These are phyloP conservation scores for Moelleriella libera DNA, from an alignment of 2,329 filamentous ascomycete species.

Conservation along the genomic window DNA sequence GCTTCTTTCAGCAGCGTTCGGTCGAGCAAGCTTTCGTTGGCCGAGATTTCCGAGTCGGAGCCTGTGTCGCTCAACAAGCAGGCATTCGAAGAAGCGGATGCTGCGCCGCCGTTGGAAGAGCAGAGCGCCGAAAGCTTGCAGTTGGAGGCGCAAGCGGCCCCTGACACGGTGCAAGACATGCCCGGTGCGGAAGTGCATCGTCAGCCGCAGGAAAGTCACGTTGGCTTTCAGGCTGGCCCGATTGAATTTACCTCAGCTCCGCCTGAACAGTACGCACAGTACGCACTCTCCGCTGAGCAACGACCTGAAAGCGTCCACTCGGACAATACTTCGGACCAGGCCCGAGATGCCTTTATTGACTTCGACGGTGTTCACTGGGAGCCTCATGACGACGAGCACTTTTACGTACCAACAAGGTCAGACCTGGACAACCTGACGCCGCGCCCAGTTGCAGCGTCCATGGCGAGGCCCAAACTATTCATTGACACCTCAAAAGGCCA, in stretches of 20 bases:
- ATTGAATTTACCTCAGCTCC: neutral
- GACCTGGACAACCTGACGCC: constrained; percentile 11
- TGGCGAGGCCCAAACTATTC: constrained; percentile 39
- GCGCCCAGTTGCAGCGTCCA: constrained; percentile 10
- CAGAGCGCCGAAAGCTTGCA: constrained; percentile 15
- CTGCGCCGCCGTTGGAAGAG: constrained; percentile 21
- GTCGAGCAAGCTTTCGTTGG: constrained; percentile 36
- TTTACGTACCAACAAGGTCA: constrained; percentile 8
- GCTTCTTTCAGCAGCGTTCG: constrained; percentile 35
- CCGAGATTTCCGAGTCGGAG: constrained; percentile 43
- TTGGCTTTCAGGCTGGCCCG: neutral
- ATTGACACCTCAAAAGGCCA: constrained; percentile 52
- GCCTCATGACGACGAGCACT: constrained; percentile 28
- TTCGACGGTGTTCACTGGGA: constrained; percentile 72
- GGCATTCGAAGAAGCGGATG: constrained; percentile 40
- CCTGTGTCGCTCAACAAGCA: constrained; percentile 34
- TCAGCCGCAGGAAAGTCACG: neutral
- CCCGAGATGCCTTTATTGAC: constrained; percentile 57
- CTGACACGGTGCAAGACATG: no score
- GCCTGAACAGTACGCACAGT: neutral
- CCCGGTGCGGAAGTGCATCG: constrained; percentile 11
- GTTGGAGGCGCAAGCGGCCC: constrained; percentile 8
- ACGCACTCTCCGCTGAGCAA: neutral
- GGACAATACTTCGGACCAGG: constrained; percentile 49
- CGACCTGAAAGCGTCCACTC: constrained; percentile 35